Conservation (phyloP, 306 rosid species). For the Cucurbita maxima region DNA sequence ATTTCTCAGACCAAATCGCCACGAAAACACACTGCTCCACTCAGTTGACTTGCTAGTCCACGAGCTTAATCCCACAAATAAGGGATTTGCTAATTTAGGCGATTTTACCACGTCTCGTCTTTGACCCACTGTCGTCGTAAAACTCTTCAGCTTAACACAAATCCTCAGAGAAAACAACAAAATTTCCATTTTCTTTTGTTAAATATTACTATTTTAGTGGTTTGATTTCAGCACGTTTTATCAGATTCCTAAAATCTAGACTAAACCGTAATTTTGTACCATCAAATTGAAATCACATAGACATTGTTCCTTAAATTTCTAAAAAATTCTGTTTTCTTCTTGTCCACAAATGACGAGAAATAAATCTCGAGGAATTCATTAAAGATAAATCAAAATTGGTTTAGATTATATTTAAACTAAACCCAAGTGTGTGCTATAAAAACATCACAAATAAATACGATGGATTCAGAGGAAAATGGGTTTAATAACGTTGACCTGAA, state of each 20-base stretch:
- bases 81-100: conserved; percentile 12
- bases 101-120: neutral
- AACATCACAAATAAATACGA: no score
- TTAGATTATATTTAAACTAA: no score
- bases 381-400: no score
- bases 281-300: neutral
- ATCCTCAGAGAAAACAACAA: neutral
- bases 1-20: conserved; percentile 29
- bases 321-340: neutral
- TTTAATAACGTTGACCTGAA: no score
- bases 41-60: conserved; percentile 25
- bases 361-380: neutral
- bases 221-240: no score
- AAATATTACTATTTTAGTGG: no score
- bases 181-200: no score
- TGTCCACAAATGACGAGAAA: neutral
- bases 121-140: neutral
- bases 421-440: no score
- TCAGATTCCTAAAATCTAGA: neutral
- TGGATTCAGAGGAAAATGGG: no score
- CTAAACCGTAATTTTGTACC: neutral
- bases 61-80: conserved; percentile 38
- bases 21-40: conserved; percentile 37
- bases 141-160: neutral
- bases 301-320: neutral